Percentiles rank a stretch among this genome's conserved stretches.
Conservation (phyloP, 768 basidiomycete species). For the Lenzites betulinus region DNA sequence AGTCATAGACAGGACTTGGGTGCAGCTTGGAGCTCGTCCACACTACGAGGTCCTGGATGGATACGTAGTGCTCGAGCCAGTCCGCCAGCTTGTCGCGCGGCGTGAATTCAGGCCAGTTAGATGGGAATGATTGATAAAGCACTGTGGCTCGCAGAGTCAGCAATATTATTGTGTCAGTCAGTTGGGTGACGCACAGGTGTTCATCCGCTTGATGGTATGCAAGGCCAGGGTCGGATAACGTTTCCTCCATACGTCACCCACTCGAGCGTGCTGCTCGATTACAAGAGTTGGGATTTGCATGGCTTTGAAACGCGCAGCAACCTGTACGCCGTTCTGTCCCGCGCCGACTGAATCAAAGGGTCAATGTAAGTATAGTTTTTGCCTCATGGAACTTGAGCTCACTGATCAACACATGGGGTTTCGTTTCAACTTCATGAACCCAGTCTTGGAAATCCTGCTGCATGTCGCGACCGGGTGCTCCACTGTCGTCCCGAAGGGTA, state of each 20-base stretch:
- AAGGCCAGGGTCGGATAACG: constrained; percentile 45
- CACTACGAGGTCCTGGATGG: constrained; percentile 43
- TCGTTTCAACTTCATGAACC: constrained; percentile 38
- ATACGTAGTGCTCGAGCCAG: constrained; percentile 46
- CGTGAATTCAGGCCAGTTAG: constrained; percentile 44
- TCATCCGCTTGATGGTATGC: constrained; percentile 38
- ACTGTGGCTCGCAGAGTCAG: constrained; percentile 27
- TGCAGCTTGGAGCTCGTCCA: constrained; percentile 42
- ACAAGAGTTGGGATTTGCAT: constrained; percentile 42
- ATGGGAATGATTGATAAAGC: constrained; percentile 41
- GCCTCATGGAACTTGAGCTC: background rate
- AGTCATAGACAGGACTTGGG: constrained; percentile 39
- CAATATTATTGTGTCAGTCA: background rate
- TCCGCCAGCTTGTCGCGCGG: constrained; percentile 45
- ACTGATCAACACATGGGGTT: constrained; percentile 45
- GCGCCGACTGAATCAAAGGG: constrained; percentile 38
- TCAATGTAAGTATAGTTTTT: too few relatives aligned
- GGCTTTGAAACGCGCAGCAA: constrained; percentile 45
- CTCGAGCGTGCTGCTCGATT: constrained; percentile 36
- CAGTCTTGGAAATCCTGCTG: constrained; percentile 29
- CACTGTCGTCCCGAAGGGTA: constrained; percentile 8
- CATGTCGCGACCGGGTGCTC: constrained; percentile 30
- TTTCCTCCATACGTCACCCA: constrained; percentile 47
- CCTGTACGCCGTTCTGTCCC: constrained; percentile 45
- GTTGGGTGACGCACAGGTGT: constrained; percentile 14